These are phyloP conservation scores for Picea glauca DNA, from an alignment of 75 land plant genomes.

Conservation along the genomic window DNA sequence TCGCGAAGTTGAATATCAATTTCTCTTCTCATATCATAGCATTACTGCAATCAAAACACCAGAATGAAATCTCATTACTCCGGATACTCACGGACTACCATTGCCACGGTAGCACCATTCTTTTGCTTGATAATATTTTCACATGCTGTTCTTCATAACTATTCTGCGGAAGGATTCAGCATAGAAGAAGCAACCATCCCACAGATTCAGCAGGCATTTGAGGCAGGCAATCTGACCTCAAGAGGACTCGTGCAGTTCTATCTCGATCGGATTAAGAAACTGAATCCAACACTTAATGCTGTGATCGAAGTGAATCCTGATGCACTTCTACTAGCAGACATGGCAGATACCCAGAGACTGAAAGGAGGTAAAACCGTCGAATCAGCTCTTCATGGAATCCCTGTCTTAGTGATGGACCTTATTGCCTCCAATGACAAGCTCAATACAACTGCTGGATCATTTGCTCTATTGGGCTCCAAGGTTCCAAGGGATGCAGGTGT, in stretches of 20 bases:
- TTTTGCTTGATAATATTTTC: too few relatives aligned
- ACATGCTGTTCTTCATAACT: too few relatives aligned
- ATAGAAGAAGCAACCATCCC: slow-evolving; percentile 6
- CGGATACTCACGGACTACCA: too few relatives aligned
- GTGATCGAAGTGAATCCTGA: slow-evolving; percentile 69
- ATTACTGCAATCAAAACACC: too few relatives aligned
- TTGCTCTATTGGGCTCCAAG: slow-evolving; percentile 48
- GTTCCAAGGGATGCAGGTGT: slow-evolving; percentile 35
- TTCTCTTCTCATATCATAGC: too few relatives aligned
- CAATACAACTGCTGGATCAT: slow-evolving; percentile 64
- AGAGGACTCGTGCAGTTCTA: slow-evolving; percentile 37
- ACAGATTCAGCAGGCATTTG: not conserved
- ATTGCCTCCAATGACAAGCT: slow-evolving; percentile 48
- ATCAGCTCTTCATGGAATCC: slow-evolving; percentile 46
- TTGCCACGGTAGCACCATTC: too few relatives aligned
- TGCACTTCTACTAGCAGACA: slow-evolving; percentile 37
- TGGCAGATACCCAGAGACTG: slow-evolving; percentile 38
- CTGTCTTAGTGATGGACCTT: slow-evolving; percentile 55
- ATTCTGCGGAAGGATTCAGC: not conserved
- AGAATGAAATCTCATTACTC: too few relatives aligned
- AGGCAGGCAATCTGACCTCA: slow-evolving; percentile 13
- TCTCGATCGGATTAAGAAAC: slow-evolving; percentile 22
- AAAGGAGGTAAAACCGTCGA: not conserved
- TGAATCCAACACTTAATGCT: slow-evolving; percentile 41
- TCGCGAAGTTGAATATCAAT: too few relatives aligned